Evolutionary conservation across 768 basidiomycete genomes (phyloP), one percentile per base, ranked within the genome.

Genomic region (Auriscalpium orientale): DNA sequence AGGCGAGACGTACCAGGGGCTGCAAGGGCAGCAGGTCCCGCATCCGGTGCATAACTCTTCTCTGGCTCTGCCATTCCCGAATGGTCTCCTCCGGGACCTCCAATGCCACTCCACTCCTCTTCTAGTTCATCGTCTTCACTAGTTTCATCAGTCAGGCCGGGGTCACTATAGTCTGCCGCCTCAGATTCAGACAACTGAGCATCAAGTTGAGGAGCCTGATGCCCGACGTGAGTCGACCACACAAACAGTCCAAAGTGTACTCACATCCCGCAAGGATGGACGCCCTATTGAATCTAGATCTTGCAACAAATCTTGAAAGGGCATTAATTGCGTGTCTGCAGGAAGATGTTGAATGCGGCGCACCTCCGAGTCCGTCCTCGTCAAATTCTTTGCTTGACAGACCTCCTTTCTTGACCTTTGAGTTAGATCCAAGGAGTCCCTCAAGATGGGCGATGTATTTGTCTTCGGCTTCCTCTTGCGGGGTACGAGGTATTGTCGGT

Each of bases 331-430:
- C 18, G 50, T 33, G 9, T 11, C 18, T 28, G 44, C 35, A 8
- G 6, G 35, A 55, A 21, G 11, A 46, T 54, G 33, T 53, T 12
- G 11, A 54, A 38, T 8, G 16, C 13, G 3, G 68, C 77, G 28
- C 65, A 92, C 95, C 95, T 63, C 87, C 90, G 15, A 97, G 72
- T 4, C 92, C 94, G 69, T 98, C 95, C 2, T 81, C 82, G 40
- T 83, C 85, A 36, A 76, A 66, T 0, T 70, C 72, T 22, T 70
- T 75, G 16, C 67, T 65, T 49, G 68, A 77, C 59, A 78, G 76
- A 52, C 74, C 71, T 55, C 74, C 69, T 46, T 72, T 68, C 53
- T 67, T 67, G 15, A 65, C 65, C 1, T 55, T 66, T 56, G 77
- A 72, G 37, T 68, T 51, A 62, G 84, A 75, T 3, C 89, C 84